These are phyloP conservation scores for Plasmodium vinckei DNA, from an alignment of 169 alveolate genomes.

Conservation along the genomic window DNA sequence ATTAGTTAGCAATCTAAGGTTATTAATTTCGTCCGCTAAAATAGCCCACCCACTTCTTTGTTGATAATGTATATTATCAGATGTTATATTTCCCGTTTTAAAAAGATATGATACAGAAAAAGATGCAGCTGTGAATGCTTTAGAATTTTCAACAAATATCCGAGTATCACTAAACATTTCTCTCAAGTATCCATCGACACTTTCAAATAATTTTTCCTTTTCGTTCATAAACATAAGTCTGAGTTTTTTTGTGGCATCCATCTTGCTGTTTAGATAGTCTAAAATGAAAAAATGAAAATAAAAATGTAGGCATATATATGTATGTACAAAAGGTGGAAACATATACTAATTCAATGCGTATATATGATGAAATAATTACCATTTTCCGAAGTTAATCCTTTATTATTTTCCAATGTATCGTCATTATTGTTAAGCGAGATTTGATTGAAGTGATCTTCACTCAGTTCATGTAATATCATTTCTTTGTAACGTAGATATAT, in stretches of 20 bases:
- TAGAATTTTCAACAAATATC: constrained; percentile 5
- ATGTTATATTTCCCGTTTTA: constrained; percentile 57
- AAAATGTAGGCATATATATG: neutral
- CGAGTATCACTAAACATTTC: constrained; percentile 43
- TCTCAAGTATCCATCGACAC: constrained; percentile 24
- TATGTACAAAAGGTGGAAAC: neutral
- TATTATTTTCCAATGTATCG: too few relatives aligned
- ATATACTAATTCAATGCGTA: too few relatives aligned
- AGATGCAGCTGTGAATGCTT: neutral
- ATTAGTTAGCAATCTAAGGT: constrained; percentile 96
- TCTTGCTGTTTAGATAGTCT: constrained; percentile 15
- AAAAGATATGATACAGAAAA: constrained; percentile 40
- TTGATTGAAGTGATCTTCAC: constrained; percentile 34
- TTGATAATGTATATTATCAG: constrained; percentile 79
- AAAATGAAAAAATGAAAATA: neutral
- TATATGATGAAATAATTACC: too few relatives aligned
- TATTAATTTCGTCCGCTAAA: constrained; percentile 98
- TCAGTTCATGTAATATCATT: constrained; percentile 28
- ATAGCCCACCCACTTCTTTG: constrained; percentile 98
- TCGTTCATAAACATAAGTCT: constrained; percentile 21
- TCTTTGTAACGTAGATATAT: constrained; percentile 52
- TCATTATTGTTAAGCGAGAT: constrained; percentile 2
- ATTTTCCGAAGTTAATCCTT: too few relatives aligned
- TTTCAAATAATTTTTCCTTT: constrained; percentile 52
- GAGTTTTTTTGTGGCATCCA: constrained; percentile 33